These are phyloP conservation scores for Petrea volubilis DNA, from an alignment of 257 asterid species.

Conservation along the genomic window DNA sequence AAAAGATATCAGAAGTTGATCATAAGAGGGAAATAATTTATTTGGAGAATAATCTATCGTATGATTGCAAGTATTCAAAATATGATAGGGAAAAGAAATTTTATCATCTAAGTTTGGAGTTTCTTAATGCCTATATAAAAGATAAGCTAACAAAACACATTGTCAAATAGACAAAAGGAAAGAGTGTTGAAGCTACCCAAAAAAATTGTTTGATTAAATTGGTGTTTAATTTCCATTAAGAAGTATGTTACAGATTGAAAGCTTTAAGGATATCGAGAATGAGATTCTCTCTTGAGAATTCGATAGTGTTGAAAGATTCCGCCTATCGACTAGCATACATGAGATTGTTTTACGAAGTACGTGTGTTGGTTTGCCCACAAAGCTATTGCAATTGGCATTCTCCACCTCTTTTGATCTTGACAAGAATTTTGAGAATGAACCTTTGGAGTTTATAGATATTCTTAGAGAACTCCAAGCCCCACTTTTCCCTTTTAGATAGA, in stretches of 20 bases:
- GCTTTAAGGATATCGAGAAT: slow-evolving; percentile 29
- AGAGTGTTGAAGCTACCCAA: slow-evolving; percentile 21
- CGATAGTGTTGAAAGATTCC: slow-evolving; percentile 43
- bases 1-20: slow-evolving; percentile 25
- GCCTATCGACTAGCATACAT: slow-evolving; percentile 60
- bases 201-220: slow-evolving; percentile 23
- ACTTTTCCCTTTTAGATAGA: slow-evolving; percentile 44
- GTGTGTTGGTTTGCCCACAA: slow-evolving; percentile 48
- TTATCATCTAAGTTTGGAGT: slow-evolving; percentile 43
- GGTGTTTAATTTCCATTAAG: slow-evolving; percentile 29
- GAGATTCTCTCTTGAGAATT: slow-evolving; percentile 24
- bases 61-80: slow-evolving; percentile 31
- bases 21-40: slow-evolving; percentile 40
- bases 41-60: slow-evolving; percentile 45
- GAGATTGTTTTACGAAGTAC: slow-evolving; percentile 62
- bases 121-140: slow-evolving; percentile 50
- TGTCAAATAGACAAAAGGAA: slow-evolving; percentile 29
- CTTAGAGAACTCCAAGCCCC: slow-evolving; percentile 40
- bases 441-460: slow-evolving; percentile 46
- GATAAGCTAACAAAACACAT: slow-evolving; percentile 42
- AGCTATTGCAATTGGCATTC: slow-evolving; percentile 43
- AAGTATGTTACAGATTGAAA: slow-evolving; percentile 43
- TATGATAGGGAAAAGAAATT: slow-evolving; percentile 33
- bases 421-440: slow-evolving; percentile 28
- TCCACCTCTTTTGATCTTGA: slow-evolving; percentile 38